These are phyloP conservation scores for Vachellia pachyceras DNA, from an alignment of 306 rosid genomes.

Conservation along the genomic window DNA sequence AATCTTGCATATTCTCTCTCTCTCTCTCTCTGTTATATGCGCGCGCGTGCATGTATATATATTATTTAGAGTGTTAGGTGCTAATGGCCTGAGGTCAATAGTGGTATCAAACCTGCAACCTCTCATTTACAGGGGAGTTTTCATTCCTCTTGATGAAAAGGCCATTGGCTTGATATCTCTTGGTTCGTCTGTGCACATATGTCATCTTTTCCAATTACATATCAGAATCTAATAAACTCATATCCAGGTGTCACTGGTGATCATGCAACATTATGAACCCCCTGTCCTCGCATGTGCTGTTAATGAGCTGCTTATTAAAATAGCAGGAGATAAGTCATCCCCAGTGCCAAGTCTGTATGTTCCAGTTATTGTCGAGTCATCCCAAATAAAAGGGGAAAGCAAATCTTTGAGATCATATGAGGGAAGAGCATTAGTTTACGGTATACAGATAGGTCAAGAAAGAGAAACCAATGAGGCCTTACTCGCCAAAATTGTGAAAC, in stretches of 20 bases:
- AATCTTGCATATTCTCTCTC: not conserved
- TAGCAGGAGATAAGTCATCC: conserved; percentile 52
- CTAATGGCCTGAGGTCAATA: no score
- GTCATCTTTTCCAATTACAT: not conserved
- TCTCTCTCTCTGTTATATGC: accelerated
- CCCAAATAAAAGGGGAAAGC: conserved; percentile 62
- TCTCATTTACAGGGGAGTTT: no score
- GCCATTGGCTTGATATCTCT: not conserved
- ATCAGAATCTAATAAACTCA: conserved; percentile 31
- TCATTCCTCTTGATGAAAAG: no score
- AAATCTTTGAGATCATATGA: no score
- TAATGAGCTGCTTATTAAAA: conserved; percentile 62
- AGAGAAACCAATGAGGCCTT: conserved; percentile 51
- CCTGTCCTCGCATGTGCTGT: conserved; percentile 80
- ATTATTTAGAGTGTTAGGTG: no score
- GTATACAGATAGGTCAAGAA: conserved; percentile 63
- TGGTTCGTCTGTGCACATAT: not conserved
- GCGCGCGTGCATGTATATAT: no score
- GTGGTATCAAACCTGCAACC: no score
- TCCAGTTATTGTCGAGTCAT: conserved; percentile 63
- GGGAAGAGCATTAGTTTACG: conserved; percentile 46
- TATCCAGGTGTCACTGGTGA: conserved; percentile 70
- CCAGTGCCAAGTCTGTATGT: conserved; percentile 56
- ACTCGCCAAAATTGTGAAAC: conserved; percentile 56
- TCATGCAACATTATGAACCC: conserved; percentile 67